phyloP scores from a whole-genome alignment of 1,139 yeast species.

The Scheffersomyces stambukii region DNA sequence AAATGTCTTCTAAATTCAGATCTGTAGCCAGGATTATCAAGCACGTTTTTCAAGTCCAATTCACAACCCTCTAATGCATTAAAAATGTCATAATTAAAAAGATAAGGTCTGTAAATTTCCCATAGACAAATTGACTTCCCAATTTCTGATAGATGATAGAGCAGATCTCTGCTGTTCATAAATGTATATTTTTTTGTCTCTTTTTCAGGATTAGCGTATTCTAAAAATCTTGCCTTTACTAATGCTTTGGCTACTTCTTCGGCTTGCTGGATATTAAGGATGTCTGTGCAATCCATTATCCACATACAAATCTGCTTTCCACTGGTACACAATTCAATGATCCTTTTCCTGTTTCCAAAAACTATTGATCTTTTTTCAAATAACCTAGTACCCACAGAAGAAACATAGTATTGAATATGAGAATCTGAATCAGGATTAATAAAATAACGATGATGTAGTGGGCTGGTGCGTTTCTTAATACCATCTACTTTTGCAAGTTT shows the following conservation, averaged over 20 bases:
- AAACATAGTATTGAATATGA: slow-evolving; percentile 71
- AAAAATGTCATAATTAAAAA: too few relatives aligned
- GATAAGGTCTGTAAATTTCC: too few relatives aligned
- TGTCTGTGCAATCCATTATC: slow-evolving; percentile 86
- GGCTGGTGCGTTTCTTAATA: too few relatives aligned
- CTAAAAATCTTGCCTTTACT: slow-evolving; percentile 29
- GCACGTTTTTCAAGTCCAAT: slow-evolving; percentile 40
- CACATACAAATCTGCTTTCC: slow-evolving; percentile 85
- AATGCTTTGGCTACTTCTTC: slow-evolving; percentile 55
- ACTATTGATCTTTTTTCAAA: slow-evolving; percentile 36
- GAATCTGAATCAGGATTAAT: slow-evolving; percentile 89
- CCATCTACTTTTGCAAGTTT: too few relatives aligned
- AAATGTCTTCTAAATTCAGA: slow-evolving; percentile 65
- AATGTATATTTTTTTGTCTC: slow-evolving; percentile 6
- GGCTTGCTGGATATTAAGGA: slow-evolving; percentile 58
- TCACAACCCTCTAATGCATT: too few relatives aligned
- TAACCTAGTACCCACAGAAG: slow-evolving; percentile 63
- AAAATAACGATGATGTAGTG: slow-evolving; percentile 72
- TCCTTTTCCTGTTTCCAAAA: too few relatives aligned
- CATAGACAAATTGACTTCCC: slow-evolving; percentile 10
- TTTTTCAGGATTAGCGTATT: background rate
- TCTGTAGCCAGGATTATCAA: slow-evolving; percentile 76
- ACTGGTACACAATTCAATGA: slow-evolving; percentile 57
- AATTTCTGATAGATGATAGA: too few relatives aligned
- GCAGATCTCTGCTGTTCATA: slow-evolving; percentile 5